phyloP scores from a whole-genome alignment of 345 rosid genomes.

The Geranium rotundifolium region DNA sequence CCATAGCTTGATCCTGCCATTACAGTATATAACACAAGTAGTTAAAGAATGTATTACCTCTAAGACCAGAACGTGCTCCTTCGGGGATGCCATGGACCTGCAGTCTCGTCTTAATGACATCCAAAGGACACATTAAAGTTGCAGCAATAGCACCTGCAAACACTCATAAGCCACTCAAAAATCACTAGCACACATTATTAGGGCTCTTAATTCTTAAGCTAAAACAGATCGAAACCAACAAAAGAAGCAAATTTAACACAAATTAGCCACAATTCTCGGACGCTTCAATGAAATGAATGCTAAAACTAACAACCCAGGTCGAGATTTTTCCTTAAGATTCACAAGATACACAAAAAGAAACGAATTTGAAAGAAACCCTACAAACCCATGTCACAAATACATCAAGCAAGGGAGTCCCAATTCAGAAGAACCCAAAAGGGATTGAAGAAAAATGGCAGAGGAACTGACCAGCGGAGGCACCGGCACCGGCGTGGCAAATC shows the following conservation, averaged over 20 bases:
- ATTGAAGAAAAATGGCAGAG: not conserved
- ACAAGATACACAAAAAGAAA: too few species aligned
- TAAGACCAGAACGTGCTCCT: constrained; percentile 24
- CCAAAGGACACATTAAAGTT: constrained; percentile 85
- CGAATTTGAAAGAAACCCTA: not conserved
- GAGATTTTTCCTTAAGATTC: too few species aligned
- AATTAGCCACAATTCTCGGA: too few species aligned
- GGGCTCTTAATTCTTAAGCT: not conserved
- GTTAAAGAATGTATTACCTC: constrained; percentile 27
- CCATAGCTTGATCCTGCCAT: too few species aligned
- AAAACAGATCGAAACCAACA: not conserved
- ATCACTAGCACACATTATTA: constrained; percentile 1
- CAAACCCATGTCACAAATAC: not conserved
- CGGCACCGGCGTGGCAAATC: constrained; percentile 55
- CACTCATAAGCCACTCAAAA: too few species aligned
- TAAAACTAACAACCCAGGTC: too few species aligned
- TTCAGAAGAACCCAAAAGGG: not conserved
- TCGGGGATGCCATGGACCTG: constrained; percentile 81
- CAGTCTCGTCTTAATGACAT: constrained; percentile 92
- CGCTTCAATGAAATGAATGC: too few species aligned
- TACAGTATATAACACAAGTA: too few species aligned
- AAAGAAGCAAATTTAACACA: not conserved
- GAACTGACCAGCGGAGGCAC: constrained; percentile 79
- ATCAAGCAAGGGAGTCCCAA: constrained; percentile 2
- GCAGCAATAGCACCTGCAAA: constrained; percentile 83